These are phyloP conservation scores for Apophysomyces ossiformis DNA, from an alignment of 371 early-diverging fungal species.

Conservation along the genomic window DNA sequence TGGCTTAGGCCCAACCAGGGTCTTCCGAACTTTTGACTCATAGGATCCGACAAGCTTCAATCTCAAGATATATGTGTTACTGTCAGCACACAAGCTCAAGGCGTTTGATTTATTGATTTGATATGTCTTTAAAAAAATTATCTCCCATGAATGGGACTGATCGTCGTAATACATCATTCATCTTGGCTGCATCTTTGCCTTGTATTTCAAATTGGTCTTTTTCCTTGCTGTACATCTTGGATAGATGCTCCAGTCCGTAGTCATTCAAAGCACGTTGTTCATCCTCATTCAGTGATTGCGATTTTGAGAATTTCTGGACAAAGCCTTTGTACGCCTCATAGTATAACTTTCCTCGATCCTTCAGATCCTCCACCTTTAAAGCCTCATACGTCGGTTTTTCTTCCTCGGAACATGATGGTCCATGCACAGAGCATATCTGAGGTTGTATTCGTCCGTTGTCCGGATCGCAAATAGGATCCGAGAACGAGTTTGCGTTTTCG, in stretches of 20 bases:
- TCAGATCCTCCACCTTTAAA: not conserved
- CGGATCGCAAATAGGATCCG: not conserved
- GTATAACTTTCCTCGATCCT: not conserved
- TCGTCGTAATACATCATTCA: not conserved
- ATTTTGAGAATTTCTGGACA: not conserved
- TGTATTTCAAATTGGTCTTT: conserved; percentile 1
- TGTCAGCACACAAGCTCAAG: no score
- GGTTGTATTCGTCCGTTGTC: not conserved
- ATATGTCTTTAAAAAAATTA: no score
- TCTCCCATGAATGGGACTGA: not conserved
- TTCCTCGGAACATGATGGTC: not conserved
- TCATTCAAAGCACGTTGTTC: not conserved
- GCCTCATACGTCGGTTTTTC: not conserved
- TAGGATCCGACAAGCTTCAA: no score
- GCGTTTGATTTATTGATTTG: no score
- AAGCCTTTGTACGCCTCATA: not conserved
- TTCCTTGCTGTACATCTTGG: not conserved
- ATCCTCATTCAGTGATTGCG: not conserved
- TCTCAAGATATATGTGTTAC: no score
- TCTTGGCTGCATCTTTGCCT: not conserved
- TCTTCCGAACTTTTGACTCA: no score
- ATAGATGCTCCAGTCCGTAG: not conserved
- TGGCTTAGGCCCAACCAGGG: no score
- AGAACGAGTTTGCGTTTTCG: not conserved
- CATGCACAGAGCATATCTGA: not conserved